Evolutionary conservation across 768 basidiomycete genomes (phyloP).

Genomic region (Hypsizygus marmoreus): DNA sequence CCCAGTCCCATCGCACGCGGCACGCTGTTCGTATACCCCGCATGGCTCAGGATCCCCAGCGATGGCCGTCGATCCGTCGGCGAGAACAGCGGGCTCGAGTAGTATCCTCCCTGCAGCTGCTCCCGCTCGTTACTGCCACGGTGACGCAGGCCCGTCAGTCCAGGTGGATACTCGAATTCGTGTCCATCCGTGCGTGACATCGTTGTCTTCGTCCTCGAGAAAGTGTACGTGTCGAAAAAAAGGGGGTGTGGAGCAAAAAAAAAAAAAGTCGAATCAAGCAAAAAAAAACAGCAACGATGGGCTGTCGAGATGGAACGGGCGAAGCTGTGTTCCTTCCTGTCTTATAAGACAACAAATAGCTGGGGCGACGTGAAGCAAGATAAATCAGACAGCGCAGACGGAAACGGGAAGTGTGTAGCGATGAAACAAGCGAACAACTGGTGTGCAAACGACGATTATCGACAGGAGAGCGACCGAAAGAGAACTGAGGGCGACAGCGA

Average conservation of each 20-base stretch:
- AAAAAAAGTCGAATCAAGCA: slow-evolving; percentile 2
- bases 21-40: slow-evolving; percentile 19
- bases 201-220: slow-evolving; percentile 1
- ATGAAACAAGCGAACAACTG: slow-evolving; percentile 35
- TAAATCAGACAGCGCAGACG: slow-evolving; percentile 20
- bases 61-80: slow-evolving; percentile 35
- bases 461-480: slow-evolving; percentile 40
- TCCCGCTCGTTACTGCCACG: slow-evolving; percentile 22
- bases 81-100: slow-evolving; percentile 17
- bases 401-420: slow-evolving; percentile 21
- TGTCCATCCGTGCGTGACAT: slow-evolving; percentile 49
- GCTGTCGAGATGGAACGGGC: slow-evolving; percentile 7
- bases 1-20: slow-evolving; percentile 29
- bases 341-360: slow-evolving; percentile 17
- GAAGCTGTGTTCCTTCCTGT: slow-evolving; percentile 18
- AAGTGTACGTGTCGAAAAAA: slow-evolving; percentile 14
- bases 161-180: slow-evolving; percentile 41
- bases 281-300: not conserved
- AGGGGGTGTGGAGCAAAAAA: slow-evolving; percentile 15
- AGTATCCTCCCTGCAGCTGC: slow-evolving; percentile 21
- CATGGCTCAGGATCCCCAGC: slow-evolving; percentile 16
- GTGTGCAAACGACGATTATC: slow-evolving; percentile 37
- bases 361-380: slow-evolving; percentile 17
- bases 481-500: slow-evolving; percentile 39
- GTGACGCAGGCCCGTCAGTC: slow-evolving; percentile 27